Evolutionary conservation across 2,329 filamentous ascomycete genomes (phyloP), one percentile per base, ranked within the genome.

Genomic region (Aspergillus pseudoterreus): DNA sequence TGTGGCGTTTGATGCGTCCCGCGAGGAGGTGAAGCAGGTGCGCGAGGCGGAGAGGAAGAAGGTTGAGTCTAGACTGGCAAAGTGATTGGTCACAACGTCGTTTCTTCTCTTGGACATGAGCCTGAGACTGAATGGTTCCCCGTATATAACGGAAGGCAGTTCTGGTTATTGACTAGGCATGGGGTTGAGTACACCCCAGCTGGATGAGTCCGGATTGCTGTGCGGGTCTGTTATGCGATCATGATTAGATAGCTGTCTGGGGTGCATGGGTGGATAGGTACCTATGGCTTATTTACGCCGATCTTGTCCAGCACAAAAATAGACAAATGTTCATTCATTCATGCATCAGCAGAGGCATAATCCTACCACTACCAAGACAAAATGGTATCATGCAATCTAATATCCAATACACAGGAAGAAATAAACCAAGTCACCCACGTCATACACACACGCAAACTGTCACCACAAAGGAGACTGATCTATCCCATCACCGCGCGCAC

Each of bases 1-100:
- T 47, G 88, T 84, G 2, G 71, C 78, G 3, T 95, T 90, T 73
- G 89, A 99, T 71, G 83, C 89, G 49, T 82, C 80, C 19, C 87
- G 83, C 72, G 89, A 90, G 4, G 92, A 99, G 63, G 64, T 96
- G 42, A 78, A 78, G 45, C 78, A 82, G 45, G 74, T 92, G 52
- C 82, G 78, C 66, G 76, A 83, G 39, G 71, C 79, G 50, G 89
- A 95, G 76, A 85, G 79, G 74, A 67, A 72, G 60, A 91, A 87
- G 80, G 85, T 89, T 57, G 92, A 96, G 79, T 73, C 76, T 62
- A 81, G 88, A 52, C 75, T 95, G 57, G 57, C 61, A 42, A 63
- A 62, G 57, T 68, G 54, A 36, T 35, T n/a, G 11, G 33, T 35
- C 33, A 4, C 33, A 11, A 35, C 4, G 33, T 4, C n/a, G 2